Evolutionary conservation across 2,329 filamentous ascomycete genomes (phyloP).

Genomic region (Rhexocercosporidium sp.): DNA sequence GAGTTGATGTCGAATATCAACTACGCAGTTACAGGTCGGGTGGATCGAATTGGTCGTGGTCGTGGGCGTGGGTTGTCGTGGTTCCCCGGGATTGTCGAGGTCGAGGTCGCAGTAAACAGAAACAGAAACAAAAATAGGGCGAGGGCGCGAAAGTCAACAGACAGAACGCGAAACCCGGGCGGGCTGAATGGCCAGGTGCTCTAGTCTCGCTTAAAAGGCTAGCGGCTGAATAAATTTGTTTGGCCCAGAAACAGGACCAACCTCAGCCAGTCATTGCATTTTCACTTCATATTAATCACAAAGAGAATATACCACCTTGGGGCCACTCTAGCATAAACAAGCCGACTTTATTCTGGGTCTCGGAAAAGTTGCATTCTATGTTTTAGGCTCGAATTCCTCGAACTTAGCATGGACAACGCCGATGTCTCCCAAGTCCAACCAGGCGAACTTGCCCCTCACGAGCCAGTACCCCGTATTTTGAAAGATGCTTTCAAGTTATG

Average conservation of each 20-base stretch:
- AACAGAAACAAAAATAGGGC: constrained; percentile 13
- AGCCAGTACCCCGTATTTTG: constrained; percentile 74
- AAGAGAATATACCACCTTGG: too few relatives aligned
- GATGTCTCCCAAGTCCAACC: neutral
- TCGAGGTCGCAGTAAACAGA: constrained; percentile 26
- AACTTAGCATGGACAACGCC: neutral
- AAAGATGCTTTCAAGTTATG: constrained; percentile 71
- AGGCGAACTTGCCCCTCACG: constrained; percentile 69
- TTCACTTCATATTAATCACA: neutral
- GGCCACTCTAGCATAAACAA: too few relatives aligned
- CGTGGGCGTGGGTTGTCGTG: constrained; percentile 23
- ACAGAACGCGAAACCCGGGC: constrained; percentile 19
- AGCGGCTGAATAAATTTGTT: neutral
- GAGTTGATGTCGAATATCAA: constrained; percentile 8
- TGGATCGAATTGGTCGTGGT: constrained; percentile 4
- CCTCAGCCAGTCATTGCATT: neutral
- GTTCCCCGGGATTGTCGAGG: constrained; percentile 27
- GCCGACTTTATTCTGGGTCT: too few relatives aligned
- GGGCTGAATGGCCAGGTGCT: too few relatives aligned
- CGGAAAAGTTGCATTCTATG: too few relatives aligned
- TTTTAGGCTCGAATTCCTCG: too few relatives aligned
- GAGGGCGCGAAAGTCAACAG: constrained; percentile 29
- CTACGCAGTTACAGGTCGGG: constrained; percentile 19
- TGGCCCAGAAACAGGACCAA: neutral
- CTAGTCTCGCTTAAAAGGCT: constrained; percentile 26